phyloP scores from a whole-genome alignment of 352 stramenopile genomes.

The Pythium dissimile region DNA sequence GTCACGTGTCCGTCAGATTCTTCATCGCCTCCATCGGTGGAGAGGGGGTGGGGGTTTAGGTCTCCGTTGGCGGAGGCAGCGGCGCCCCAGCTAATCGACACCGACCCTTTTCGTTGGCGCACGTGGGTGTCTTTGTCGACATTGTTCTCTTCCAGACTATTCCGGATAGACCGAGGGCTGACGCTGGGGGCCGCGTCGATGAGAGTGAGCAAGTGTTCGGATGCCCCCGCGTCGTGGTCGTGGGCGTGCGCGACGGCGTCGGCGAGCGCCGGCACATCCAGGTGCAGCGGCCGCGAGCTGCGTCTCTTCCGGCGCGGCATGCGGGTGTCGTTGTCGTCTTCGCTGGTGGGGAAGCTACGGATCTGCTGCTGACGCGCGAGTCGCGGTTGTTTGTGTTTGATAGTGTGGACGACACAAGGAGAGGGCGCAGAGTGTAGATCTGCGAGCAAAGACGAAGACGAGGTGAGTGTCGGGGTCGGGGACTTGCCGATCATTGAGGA shows the following conservation, averaged over 20 bases:
- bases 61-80: background rate
- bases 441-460: slow-evolving; percentile 18
- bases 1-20: background rate
- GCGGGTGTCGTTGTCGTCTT: slow-evolving; percentile 10
- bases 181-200: slow-evolving; percentile 59
- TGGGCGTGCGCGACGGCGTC: slow-evolving; percentile 33
- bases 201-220: slow-evolving; percentile 39
- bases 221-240: slow-evolving; percentile 14
- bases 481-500: slow-evolving; percentile 11
- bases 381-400: slow-evolving; percentile 11
- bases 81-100: slow-evolving; percentile 12
- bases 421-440: slow-evolving; percentile 13
- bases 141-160: slow-evolving; percentile 54
- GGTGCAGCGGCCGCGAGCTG: slow-evolving; percentile 15
- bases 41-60: background rate
- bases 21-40: too few species aligned
- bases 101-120: slow-evolving; percentile 26
- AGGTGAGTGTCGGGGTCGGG: slow-evolving; percentile 12
- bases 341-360: slow-evolving; percentile 1
- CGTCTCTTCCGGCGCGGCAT: slow-evolving; percentile 21
- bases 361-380: slow-evolving; percentile 1
- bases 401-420: background rate
- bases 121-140: slow-evolving; percentile 44
- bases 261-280: slow-evolving; percentile 19
- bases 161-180: slow-evolving; percentile 64